Evolutionary conservation across 2,329 filamentous ascomycete genomes (phyloP), one percentile per base, ranked within the genome.

Genomic region (Fusarium sp.): DNA sequence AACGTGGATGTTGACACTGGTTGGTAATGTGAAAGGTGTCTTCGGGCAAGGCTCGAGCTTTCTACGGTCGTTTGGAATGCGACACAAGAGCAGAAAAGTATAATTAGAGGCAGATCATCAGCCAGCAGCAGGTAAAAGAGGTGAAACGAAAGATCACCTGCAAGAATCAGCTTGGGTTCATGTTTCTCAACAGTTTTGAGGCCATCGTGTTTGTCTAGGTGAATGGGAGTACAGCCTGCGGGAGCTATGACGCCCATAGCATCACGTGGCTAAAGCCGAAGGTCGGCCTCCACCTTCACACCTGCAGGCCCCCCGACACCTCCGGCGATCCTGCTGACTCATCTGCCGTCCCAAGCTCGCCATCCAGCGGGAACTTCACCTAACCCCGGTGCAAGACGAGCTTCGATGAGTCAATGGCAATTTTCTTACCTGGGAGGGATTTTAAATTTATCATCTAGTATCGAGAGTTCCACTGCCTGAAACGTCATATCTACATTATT

Each of bases 1-100:
- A 50, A 56, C 43, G 53, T 62, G 52, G 53, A 51, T 40, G 58
- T 55, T 43, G 16, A 28, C 39, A 41, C 41, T 62, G 59, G 41
- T 58, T 47, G 31, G 51, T 54, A 57, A 60, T 46, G 54, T 61
- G 67, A 62, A 68, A 75, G 66, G 62, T 75, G 73, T 73, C 73
- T 74, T 68, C 48, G 2, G 30, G 39, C 15, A n/a, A 62, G 43
- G 41, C 44, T 66, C 36, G 55, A 64, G 48, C 44, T 16, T 50
- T 39, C 18, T 28, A 39, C 28, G 28, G 40, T 39, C 30, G 39
- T 53, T 43, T 37, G 53, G 28, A 47, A 61, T 59, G 53, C 16
- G 40, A 34, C 36, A 48, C 34, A 12, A 18, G 40, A 43, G 2
- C 34, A 36, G 39, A 37, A 51, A 23, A 16, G 13, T 46, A 34